Base-by-base conservation (phyloP, 345 rosid species). In the Camelina neglecta region DNA sequence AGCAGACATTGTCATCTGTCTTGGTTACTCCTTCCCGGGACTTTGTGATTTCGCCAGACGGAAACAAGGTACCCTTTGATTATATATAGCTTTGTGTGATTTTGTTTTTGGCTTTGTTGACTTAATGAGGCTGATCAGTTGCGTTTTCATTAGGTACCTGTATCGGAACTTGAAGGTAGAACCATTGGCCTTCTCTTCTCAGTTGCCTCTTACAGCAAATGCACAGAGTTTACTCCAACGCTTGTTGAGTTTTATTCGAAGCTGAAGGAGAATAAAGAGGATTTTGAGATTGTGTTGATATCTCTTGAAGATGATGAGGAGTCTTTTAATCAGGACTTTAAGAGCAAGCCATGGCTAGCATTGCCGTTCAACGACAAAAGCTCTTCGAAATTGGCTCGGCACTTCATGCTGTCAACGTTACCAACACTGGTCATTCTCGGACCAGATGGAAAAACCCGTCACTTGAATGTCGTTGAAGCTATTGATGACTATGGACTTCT, bases 401-500 rank as follows among this genome's bases (percentile, higher is more conserved):
- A 86, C 65, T 91, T 93, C 78, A 86, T 87, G 77, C 78, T 86
- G 4, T 62, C 72, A 3, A 56, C 77, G 23, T 65, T 88, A 74
- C 96, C 97, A 7, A 75, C 81, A 2, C 69, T 93, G 74, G 86
- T 86, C 70, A 84, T 90, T 65, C 84, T 91, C 54, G 88, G 97
- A 7, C 82, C 84, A 1, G 94, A 93, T 65, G 96, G 96, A 24
- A 88, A 88, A 72, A 90, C 88, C 68, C 69, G 80, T 36, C 80
- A 87, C 63, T 73, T 69, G 2, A 86, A 91, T 65, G 93, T 77
- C 1, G 87, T 84, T 73, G 88, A 87, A 24, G 85, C 84, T 15
- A 74, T 89, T 1, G 90, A 86, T 64, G 94, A 88, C 44, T 80
- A 87, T 68, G 94, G 94, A 20, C 44, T 56, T 54, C 59, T 73